These are phyloP conservation scores for Epichloe festucae DNA, from an alignment of 2,329 filamentous ascomycete genomes.

Conservation along the genomic window DNA sequence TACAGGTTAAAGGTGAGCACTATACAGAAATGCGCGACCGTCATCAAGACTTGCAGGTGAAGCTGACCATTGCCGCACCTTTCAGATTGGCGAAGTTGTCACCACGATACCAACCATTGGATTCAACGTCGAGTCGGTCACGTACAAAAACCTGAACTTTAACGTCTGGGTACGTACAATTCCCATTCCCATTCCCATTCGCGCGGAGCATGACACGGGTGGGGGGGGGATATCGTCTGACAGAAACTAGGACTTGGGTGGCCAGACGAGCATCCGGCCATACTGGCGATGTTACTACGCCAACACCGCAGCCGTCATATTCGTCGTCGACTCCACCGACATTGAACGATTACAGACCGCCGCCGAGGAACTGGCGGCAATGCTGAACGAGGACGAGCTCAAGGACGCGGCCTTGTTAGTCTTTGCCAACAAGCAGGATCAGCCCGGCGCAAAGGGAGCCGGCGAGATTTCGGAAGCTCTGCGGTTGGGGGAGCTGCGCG, in stretches of 20 bases:
- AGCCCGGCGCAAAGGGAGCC: slow-evolving; percentile 89
- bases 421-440: slow-evolving; percentile 98
- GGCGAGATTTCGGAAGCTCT: slow-evolving; percentile 94
- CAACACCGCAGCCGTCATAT: slow-evolving; percentile 96
- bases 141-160: slow-evolving; percentile 96
- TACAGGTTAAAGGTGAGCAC: slow-evolving; percentile 77
- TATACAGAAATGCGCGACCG: background rate
- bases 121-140: slow-evolving; percentile 98
- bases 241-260: slow-evolving; percentile 62
- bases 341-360: slow-evolving; percentile 90
- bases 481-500: slow-evolving; percentile 77
- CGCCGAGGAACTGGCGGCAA: slow-evolving; percentile 80
- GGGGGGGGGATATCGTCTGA: background rate
- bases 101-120: slow-evolving; percentile 98
- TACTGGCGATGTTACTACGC: slow-evolving; percentile 99
- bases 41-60: background rate
- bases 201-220: background rate
- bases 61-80: background rate
- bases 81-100: slow-evolving; percentile 90
- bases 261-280: slow-evolving; percentile 94
- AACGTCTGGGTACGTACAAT: slow-evolving; percentile 75
- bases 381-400: slow-evolving; percentile 95
- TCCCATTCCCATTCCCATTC: background rate
- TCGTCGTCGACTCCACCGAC: slow-evolving; percentile 96
- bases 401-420: slow-evolving; percentile 85